Conservation (phyloP, 2,329 filamentous ascomycete species). For the Monilinia polystroma region DNA sequence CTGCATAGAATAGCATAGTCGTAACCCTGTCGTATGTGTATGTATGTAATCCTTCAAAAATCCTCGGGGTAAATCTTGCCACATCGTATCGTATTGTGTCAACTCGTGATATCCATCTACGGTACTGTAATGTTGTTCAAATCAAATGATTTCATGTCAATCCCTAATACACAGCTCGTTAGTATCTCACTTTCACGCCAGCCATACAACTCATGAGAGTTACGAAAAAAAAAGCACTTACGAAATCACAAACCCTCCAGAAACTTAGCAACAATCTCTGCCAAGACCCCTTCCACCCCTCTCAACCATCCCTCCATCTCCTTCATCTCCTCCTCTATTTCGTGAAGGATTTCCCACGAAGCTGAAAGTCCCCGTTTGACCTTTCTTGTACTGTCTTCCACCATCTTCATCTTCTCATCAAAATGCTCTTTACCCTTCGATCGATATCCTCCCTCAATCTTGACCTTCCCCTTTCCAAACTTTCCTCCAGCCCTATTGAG, state of each 20-base stretch:
- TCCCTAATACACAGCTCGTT: background rate
- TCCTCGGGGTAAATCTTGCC: background rate
- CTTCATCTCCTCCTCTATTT: background rate
- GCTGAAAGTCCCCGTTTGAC: background rate
- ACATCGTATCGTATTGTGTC: background rate
- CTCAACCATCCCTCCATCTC: background rate
- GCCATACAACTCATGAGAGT: background rate
- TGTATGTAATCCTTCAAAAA: slow-evolving; percentile 7
- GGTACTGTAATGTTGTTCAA: background rate
- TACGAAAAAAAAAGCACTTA: background rate
- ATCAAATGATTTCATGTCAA: background rate
- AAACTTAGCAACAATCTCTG: background rate
- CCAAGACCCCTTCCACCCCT: background rate
- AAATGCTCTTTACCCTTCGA: background rate
- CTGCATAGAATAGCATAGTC: background rate
- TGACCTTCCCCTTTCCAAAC: background rate
- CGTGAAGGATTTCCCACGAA: background rate
- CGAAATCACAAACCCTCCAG: background rate
- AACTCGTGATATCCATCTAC: background rate
- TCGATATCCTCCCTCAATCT: background rate
- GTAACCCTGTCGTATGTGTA: slow-evolving; percentile 1
- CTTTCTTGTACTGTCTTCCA: background rate
- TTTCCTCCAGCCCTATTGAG: background rate
- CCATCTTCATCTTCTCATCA: background rate
- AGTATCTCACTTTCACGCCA: background rate